Base-by-base conservation (phyloP, 2,329 filamentous ascomycete species). In the Fusarium concolor region DNA sequence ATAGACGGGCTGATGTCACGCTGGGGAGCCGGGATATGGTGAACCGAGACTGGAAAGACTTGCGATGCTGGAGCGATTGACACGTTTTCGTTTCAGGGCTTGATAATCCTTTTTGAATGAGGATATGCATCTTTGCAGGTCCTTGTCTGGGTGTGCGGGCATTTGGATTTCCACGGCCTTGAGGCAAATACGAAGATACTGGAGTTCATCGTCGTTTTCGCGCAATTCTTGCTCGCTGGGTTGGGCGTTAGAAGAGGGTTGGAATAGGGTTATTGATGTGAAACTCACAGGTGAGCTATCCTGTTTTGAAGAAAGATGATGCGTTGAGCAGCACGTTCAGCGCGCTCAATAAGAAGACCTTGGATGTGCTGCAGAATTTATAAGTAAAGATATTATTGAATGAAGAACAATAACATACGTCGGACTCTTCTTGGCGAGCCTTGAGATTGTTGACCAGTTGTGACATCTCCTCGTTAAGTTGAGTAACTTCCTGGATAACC, bases 131-230 rank as follows among this genome's bases (percentile, higher is more conserved):
- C 85, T 82, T 63, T 84, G 80, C 33, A 90, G 83, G 61, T 89
- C 87, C 28, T 82, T 79, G 74, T 89, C 86, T 3, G 82, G 81
- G 58, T 83, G 82, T 42, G 80, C 76, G 7, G 85, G 80, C 73
- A 84, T 84, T 68, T 88, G 86, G 18, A 88, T 84, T 79, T 90
- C 87, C 68, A 90, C 84, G 22, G 85, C 87, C 67, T 88, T 87
- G 65, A 89, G 81, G 73, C 87, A 85, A 63, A 92, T 86, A 58
- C 87, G 85, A 41, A 89, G 82, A 73, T 87, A 87, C 43, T 85
- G 82, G 28, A 90, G 81, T 73, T 90, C 87, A 39, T 87, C 84
- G 65, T 89, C 86, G 71, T 85, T 85, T 69, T 85, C 82, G 47
- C 84, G 80, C 24, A 86, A 80, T 68, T 89, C 85, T 37, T 84